These are phyloP conservation scores for Dactylellina haptotyla DNA, from an alignment of 2,329 filamentous ascomycete genomes.

Conservation along the genomic window DNA sequence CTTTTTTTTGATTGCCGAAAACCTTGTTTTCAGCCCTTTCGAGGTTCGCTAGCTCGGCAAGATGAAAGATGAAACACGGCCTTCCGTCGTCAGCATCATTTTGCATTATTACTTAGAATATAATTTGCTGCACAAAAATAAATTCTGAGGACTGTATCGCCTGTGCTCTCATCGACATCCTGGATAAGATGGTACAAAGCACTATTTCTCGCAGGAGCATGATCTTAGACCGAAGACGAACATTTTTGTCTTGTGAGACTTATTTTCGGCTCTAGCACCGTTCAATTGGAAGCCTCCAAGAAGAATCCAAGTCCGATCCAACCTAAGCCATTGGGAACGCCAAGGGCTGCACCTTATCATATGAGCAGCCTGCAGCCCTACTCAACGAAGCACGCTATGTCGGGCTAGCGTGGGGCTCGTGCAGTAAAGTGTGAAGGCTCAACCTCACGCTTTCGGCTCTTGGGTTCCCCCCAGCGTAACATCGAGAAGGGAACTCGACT, in stretches of 20 bases:
- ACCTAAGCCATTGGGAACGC: background rate
- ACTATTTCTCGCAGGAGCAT: background rate
- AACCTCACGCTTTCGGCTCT: constrained; percentile 21
- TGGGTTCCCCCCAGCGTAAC: constrained; percentile 8
- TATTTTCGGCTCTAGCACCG: no score
- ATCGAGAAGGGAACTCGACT: constrained; percentile 19
- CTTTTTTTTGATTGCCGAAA: background rate
- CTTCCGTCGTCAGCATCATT: background rate
- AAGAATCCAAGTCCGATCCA: constrained; percentile 11
- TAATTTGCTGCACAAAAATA: no score
- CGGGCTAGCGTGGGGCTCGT: constrained; percentile 41
- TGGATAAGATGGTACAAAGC: no score
- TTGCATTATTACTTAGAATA: no score
- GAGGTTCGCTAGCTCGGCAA: background rate
- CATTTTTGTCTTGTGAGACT: no score
- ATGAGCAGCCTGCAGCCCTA: constrained; percentile 41
- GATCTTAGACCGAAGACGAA: no score
- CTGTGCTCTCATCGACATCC: no score
- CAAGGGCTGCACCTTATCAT: constrained; percentile 48
- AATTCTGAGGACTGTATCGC: no score
- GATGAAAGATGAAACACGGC: background rate
- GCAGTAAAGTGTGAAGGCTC: constrained; percentile 34
- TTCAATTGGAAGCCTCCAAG: constrained; percentile 1
- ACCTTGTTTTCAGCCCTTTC: constrained; percentile 22
- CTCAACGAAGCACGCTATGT: constrained; percentile 29